phyloP scores from a whole-genome alignment of 2,329 filamentous ascomycete genomes.

The Colletotrichum sp. region DNA sequence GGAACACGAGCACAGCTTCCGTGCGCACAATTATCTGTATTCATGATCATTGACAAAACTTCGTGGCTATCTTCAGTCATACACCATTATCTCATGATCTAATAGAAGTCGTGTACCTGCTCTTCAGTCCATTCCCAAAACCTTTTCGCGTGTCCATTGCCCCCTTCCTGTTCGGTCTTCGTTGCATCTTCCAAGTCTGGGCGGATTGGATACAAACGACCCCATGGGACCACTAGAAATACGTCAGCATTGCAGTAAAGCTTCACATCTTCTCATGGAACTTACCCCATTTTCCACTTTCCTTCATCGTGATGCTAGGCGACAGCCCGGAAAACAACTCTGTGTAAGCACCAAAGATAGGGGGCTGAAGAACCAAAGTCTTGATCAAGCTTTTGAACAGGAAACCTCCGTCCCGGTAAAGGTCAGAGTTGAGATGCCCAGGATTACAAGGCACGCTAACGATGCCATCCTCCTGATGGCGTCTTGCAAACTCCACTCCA shows the following conservation, averaged over 20 bases:
- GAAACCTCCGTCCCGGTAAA: background rate
- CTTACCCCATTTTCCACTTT: background rate
- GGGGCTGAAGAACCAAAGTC: background rate
- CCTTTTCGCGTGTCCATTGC: background rate
- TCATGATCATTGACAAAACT: background rate
- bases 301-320: background rate
- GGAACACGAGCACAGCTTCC: background rate
- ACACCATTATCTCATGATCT: background rate
- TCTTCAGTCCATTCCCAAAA: background rate
- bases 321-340: background rate
- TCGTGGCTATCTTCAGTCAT: background rate
- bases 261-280: fast-evolving
- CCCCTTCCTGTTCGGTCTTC: background rate
- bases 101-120: background rate
- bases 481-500: slow-evolving; percentile 28
- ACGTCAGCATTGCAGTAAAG: slow-evolving; percentile 26
- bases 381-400: background rate
- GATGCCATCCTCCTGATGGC: slow-evolving; percentile 21
- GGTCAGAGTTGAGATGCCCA: background rate
- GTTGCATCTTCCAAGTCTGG: background rate
- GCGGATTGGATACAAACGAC: slow-evolving; percentile 39
- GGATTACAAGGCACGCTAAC: background rate
- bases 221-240: slow-evolving; percentile 47
- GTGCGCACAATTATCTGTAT: fast-evolving
- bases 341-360: background rate